Evolutionary conservation across 345 rosid genomes (phyloP).

Genomic region (Rhizophora apiculata): DNA sequence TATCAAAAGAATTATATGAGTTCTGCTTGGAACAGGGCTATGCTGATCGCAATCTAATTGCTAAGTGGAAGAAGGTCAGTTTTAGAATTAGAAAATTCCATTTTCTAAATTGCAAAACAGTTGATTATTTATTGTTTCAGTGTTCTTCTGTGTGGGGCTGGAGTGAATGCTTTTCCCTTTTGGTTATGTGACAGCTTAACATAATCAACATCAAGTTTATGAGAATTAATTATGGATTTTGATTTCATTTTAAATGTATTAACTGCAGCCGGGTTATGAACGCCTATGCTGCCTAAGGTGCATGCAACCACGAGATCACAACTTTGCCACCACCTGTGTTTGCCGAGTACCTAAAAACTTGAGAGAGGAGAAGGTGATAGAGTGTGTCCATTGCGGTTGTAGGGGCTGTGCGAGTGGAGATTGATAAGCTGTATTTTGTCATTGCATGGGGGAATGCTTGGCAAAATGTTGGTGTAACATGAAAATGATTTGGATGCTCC

Average conservation of each 20-base stretch:
- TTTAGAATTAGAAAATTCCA: too few species aligned
- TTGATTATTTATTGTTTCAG: slow-evolving; percentile 1
- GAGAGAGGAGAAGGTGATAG: slow-evolving; percentile 81
- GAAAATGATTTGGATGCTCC: too few species aligned
- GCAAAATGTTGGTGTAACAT: too few species aligned
- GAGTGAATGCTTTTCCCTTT: too few species aligned
- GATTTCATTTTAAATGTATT: background rate
- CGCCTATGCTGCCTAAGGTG: slow-evolving; percentile 80
- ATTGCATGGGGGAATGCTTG: too few species aligned
- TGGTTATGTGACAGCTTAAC: too few species aligned
- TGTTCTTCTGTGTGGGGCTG: background rate
- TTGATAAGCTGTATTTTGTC: slow-evolving; percentile 10
- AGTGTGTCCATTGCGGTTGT: slow-evolving; percentile 90
- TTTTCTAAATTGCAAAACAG: background rate
- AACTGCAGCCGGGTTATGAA: slow-evolving; percentile 78
- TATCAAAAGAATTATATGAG: slow-evolving; percentile 71
- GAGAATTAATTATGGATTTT: background rate
- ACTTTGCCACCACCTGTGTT: slow-evolving; percentile 81
- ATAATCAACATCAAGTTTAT: too few species aligned
- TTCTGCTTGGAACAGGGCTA: slow-evolving; percentile 78
- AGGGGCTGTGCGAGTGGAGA: slow-evolving; percentile 88
- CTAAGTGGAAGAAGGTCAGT: slow-evolving; percentile 68
- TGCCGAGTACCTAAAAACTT: slow-evolving; percentile 79
- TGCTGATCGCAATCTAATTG: slow-evolving; percentile 66
- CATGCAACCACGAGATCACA: slow-evolving; percentile 89